These are phyloP conservation scores for Penicillium sp. DNA, from an alignment of 2,329 filamentous ascomycete genomes.

Conservation along the genomic window DNA sequence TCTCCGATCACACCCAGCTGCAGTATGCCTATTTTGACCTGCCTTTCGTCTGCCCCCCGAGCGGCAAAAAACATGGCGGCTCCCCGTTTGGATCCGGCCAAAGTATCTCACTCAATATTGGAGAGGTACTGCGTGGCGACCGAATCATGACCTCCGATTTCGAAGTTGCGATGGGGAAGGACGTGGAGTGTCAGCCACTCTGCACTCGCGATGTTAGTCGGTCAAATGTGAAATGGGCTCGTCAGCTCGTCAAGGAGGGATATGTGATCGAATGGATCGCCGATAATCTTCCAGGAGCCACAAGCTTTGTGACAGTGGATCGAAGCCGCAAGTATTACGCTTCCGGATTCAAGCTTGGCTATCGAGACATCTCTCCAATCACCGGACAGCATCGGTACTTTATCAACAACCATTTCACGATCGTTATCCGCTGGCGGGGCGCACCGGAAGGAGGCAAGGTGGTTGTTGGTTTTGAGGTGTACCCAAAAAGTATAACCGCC, in stretches of 20 bases:
- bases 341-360: constrained; percentile 84
- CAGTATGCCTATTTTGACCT: constrained; percentile 89
- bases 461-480: constrained; percentile 86
- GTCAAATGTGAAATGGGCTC: constrained; percentile 65
- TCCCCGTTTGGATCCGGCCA: constrained; percentile 72
- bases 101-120: constrained; percentile 77
- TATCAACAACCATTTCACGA: constrained; percentile 84
- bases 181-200: constrained; percentile 70
- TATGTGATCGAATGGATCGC: constrained; percentile 94
- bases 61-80: constrained; percentile 64
- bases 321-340: constrained; percentile 85
- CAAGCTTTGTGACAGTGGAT: constrained; percentile 83
- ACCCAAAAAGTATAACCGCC: constrained; percentile 75
- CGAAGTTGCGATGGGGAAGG: constrained; percentile 73
- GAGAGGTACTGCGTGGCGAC: constrained; percentile 83
- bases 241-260: constrained; percentile 70
- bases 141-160: constrained; percentile 83
- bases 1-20: constrained; percentile 84
- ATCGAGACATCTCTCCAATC: constrained; percentile 63
- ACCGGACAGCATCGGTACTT: constrained; percentile 66
- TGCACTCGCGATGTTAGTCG: constrained; percentile 68
- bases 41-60: constrained; percentile 81
- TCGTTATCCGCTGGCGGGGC: constrained; percentile 75
- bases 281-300: constrained; percentile 85
- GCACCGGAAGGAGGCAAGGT: constrained; percentile 74